Conservation (phyloP, 768 basidiomycete genomes). For the Lanmaoa rubissima region DNA sequence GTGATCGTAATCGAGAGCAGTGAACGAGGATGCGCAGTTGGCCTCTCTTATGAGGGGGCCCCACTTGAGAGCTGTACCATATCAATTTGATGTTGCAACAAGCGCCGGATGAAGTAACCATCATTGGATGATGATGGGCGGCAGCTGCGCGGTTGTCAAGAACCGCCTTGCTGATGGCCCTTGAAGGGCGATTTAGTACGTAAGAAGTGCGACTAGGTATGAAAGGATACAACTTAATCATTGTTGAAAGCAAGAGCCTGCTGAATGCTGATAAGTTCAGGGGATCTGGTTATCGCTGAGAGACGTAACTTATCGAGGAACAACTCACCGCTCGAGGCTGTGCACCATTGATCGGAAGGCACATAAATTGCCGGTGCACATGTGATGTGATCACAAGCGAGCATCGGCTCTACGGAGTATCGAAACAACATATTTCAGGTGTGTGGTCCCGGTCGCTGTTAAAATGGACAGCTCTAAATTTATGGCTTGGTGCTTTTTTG, state of each 20-base stretch:
- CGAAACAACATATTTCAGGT: too few species aligned
- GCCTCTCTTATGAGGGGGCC: slow-evolving; percentile 1
- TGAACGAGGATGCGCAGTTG: neutral
- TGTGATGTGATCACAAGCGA: neutral
- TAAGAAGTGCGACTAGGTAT: neutral
- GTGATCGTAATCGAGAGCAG: neutral
- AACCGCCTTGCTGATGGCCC: neutral
- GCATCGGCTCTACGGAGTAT: neutral
- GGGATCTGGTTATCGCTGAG: too few species aligned
- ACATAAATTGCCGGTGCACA: neutral
- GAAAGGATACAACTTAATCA: neutral
- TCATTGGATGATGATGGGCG: neutral
- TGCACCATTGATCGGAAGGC: neutral
- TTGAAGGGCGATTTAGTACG: neutral
- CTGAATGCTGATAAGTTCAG: neutral
- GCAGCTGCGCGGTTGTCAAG: neutral
- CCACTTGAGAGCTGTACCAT: slow-evolving; percentile 1
- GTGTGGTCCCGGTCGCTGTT: too few species aligned
- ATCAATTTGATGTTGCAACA: neutral
- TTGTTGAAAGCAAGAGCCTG: neutral
- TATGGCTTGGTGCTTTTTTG: too few species aligned
- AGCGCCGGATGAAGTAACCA: neutral
- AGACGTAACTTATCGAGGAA: neutral
- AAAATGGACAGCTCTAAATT: too few species aligned
- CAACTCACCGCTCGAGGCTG: neutral